Evolutionary conservation across 768 basidiomycete species (phyloP), one percentile per base, ranked within the genome.

Genomic region (Coprinellus micaceus): DNA sequence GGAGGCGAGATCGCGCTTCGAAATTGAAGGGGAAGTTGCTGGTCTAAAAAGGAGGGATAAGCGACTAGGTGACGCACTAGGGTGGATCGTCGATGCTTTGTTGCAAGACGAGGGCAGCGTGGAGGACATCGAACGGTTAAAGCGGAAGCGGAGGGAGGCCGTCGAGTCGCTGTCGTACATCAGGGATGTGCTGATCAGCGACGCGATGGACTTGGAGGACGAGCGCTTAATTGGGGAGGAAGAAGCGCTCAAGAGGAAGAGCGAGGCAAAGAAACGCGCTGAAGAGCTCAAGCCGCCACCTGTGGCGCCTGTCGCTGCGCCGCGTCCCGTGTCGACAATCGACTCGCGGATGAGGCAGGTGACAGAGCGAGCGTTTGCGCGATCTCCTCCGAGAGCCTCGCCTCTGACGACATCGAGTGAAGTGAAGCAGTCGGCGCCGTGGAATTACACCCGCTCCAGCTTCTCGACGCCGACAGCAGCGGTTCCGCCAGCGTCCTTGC

Each of bases 91-190:
- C 21, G 88, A 89, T 62, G 74, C 82, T 1, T 74, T 94, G 3
- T 67, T 87, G 22, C 82, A 81, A 60, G 84, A 85, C 58, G 79
- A 80, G 59, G 67, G 70, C 41, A 71, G 73, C 29, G 72, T 73
- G 12, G 63, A 72, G 53, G 77, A 79, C 41, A 64, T 69, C 24
- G 72, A 72, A 60, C 69, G 72, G 54, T 61, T 77, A 61, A 65
- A 72, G 57, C 72, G 67, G 40, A 75, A 80, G 57, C 79, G 76
- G 62, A 72, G 73, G 36, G 88, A 91, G 66, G 88, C 91, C 0
- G 66, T 94, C 48, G 88, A 91, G 63, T 84, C 85, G 11, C 72
- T 94, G 37, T 77, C 87, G 11, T 89, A 92, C 69, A 85, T 91
- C 55, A 78, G 88, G 59, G 91, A 92, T 60, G 76, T 91, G 15